Evolutionary conservation across 306 rosid genomes (phyloP), one percentile per base, ranked within the genome.

Genomic region (Quillaja saponaria): DNA sequence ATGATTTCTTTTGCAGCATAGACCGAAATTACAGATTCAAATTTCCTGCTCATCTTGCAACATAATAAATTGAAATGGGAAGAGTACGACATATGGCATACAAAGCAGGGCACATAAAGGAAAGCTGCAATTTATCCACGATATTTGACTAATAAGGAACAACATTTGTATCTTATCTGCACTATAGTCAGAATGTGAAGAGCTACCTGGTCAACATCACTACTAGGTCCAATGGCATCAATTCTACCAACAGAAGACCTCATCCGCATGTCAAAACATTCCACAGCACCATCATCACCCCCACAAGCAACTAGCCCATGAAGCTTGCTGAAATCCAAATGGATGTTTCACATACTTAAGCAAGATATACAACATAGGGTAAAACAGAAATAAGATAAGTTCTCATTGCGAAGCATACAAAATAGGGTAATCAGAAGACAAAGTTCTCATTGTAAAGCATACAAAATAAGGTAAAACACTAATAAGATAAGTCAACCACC

Each of bases 301-400:
- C 98, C 98, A 67, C 98, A 88, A 52, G 96, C 96, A 82, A 92
- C 81, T 64, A 92, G 55, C 53, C 98, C 98, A 72, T 88, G 96
- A 60, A 82, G 34, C 77, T 92, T 84, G 84, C 98, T 92, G 78
- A 69, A 78, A 82, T 76, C 66, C 63, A 53, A 37, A 48, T 38
- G 50, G n/a, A 74, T 58, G 9, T 31, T 66, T 40, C 71, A 61
- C 28, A 10, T 7, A 49, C 31, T 78, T 60, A 72, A 47, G 67
- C 28, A 68, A 64, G 66, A 59, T 12, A 35, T 11, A 17, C 53
- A 74, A 63, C n/a, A n/a, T n/a, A n/a, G n/a, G n/a, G n/a, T n/a
- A n/a, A n/a, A n/a, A n/a, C n/a, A n/a, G n/a, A n/a, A n/a, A n/a
- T n/a, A n/a, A n/a, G n/a, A n/a, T n/a, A n/a, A 44, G 41, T 51